phyloP scores from a whole-genome alignment of 73 alveolate species.

The Tetrahymena thermophila region DNA sequence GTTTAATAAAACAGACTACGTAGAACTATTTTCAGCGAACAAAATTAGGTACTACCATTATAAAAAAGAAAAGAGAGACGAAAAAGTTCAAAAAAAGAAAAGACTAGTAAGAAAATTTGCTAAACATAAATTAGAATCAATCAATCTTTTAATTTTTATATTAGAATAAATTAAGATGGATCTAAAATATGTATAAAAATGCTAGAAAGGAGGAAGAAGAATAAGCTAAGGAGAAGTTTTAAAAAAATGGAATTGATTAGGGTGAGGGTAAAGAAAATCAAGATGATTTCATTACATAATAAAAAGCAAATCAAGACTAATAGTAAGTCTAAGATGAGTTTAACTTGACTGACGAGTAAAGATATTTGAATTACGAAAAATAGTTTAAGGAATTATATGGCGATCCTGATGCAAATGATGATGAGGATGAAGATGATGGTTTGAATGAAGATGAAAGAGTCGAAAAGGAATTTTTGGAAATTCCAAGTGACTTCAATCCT shows the following conservation, averaged over 20 bases:
- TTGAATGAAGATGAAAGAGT: not conserved
- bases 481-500: not conserved
- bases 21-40: slow-evolving; percentile 68
- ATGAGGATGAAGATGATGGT: not conserved
- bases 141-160: not conserved
- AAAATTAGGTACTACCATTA: slow-evolving; percentile 68
- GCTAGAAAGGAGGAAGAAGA: slow-evolving; percentile 69
- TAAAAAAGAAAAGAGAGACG: slow-evolving; percentile 64
- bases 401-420: not conserved
- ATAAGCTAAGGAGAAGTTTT: not conserved
- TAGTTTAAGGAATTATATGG: not conserved
- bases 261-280: slow-evolving; percentile 4
- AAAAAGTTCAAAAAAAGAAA: slow-evolving; percentile 58
- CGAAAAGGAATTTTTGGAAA: not conserved
- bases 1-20: slow-evolving; percentile 65
- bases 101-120: slow-evolving; percentile 14
- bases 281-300: not conserved
- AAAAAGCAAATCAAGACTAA: not conserved
- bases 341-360: not conserved
- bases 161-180: slow-evolving; percentile 69
- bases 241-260: not conserved
- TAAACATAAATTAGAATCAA: not conserved
- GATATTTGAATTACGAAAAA: not conserved
- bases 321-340: not conserved
- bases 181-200: slow-evolving; percentile 58